Conservation (phyloP, 2,329 filamentous ascomycete genomes). For the Epichloe festucae region DNA sequence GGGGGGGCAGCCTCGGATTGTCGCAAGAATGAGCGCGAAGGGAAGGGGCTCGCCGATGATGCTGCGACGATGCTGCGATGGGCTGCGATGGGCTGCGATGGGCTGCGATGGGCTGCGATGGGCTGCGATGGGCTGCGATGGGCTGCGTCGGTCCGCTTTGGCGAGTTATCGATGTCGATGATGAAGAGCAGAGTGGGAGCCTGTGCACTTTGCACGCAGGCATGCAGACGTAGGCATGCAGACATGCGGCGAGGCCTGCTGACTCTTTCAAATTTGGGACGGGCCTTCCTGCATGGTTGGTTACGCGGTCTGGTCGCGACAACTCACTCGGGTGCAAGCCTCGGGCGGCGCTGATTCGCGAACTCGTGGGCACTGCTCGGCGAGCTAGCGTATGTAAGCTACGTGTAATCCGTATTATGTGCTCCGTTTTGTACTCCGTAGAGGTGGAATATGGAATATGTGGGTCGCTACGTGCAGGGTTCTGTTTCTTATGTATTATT, state of each 20-base stretch:
- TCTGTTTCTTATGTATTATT: neutral
- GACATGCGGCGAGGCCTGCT: neutral
- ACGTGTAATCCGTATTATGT: no score
- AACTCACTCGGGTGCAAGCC: no score
- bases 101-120: no score
- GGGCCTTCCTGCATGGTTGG: constrained; percentile 7
- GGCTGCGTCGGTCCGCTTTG: no score
- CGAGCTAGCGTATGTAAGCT: no score
- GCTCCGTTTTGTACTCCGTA: no score
- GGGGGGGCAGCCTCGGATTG: neutral
- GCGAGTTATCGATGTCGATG: neutral
- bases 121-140: no score
- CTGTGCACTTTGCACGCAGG: neutral
- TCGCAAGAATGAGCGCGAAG: neutral
- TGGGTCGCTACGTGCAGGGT: neutral
- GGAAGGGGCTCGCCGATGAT: neutral
- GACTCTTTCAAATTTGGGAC: constrained; percentile 1
- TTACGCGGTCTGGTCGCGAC: constrained; percentile 13
- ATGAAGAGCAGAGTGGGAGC: constrained; percentile 1
- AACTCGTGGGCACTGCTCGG: no score
- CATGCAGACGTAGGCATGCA: neutral
- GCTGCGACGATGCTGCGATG: no score
- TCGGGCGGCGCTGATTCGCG: no score
- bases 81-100: no score
- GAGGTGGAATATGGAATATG: no score